A percentile compares a stretch with the other conserved stretches of the same genome.
phyloP scores from a whole-genome alignment of 2,329 filamentous ascomycete species.

The Cryphonectria japonica region DNA sequence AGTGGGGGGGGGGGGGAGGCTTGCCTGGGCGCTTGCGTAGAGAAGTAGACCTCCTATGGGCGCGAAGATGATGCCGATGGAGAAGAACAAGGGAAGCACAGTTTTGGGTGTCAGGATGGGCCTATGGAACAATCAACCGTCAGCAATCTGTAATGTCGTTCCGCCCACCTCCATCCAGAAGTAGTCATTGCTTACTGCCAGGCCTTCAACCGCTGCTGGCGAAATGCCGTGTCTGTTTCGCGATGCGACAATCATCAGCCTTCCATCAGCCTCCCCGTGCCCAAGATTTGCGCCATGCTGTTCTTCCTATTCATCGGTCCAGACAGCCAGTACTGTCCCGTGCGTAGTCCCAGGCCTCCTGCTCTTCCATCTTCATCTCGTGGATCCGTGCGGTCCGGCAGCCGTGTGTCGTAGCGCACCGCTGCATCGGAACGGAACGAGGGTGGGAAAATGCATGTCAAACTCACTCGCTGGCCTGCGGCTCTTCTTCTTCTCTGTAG shows the following conservation, averaged over 20 bases:
- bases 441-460: neutral
- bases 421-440: neutral
- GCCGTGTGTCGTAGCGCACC: neutral
- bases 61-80: conserved; percentile 87
- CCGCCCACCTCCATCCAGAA: neutral
- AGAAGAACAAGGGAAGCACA: conserved; percentile 88
- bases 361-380: neutral
- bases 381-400: neutral
- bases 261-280: conserved; percentile 20
- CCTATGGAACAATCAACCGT: conserved; percentile 49
- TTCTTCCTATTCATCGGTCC: neutral
- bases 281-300: neutral
- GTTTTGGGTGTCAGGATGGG: conserved; percentile 96
- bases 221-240: conserved; percentile 83
- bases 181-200: conserved; percentile 78
- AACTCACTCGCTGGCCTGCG: conserved; percentile 83
- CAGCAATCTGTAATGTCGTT: conserved; percentile 9
- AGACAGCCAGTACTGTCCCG: neutral
- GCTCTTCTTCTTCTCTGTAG: conserved; percentile 82
- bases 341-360: neutral
- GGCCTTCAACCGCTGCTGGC: conserved; percentile 95
- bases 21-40: conserved; percentile 80
- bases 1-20: conserved; percentile 29
- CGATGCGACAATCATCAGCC: conserved; percentile 23
- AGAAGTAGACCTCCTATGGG: conserved; percentile 87